Base-by-base conservation (phyloP, 306 rosid genomes). In the Vicia sativa region DNA sequence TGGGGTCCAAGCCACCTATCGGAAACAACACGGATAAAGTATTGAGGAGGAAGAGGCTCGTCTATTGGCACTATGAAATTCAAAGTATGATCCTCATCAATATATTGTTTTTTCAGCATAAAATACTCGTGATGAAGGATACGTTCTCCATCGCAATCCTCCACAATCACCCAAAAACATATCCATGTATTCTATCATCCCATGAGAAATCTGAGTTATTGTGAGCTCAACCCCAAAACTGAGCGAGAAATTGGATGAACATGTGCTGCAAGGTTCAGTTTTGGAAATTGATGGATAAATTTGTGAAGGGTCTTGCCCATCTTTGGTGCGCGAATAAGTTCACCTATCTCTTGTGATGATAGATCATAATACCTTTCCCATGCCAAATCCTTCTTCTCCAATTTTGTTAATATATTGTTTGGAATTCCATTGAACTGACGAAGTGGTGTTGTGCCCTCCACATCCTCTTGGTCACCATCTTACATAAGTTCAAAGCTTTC, bases 351-450 rank as follows among this genome's bases (percentile, higher is more conserved):
- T 74, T 92, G 98, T 3, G 96, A 84, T 48, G 96, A 89, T 43
- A 92, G 87, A 67, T 92, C 98, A 78, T 90, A 90, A 59, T 90
- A 92, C 73, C 96, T 87, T 77, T 92, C 98, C 98, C 98, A 92
- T 41, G 98, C 83, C 82, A 92, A 79, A 83, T 90, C 89, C 74
- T 87, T 92, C 85, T 90, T 92, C 86, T 90, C 98, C 80, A 92
- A 79, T 79, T 90, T 92, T 35, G 77, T 83, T 74, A 92, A 73
- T 53, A 86, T 70, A 74, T 87, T 91, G 77, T 83, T 74, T 12
- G 86, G 66, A 67, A 92, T 86, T 57, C 96, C 98, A 64, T 81
- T 79, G 78, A 90, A 92, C 73, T 92, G 98, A 46, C 88, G 93
- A 55, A 92, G 93, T 9, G 96, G 95, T n/a, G 91, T 87, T 92